Evolutionary conservation across 2,329 filamentous ascomycete genomes (phyloP), one percentile per base, ranked within the genome.

Genomic region (Zymoseptoria pseudotritici): DNA sequence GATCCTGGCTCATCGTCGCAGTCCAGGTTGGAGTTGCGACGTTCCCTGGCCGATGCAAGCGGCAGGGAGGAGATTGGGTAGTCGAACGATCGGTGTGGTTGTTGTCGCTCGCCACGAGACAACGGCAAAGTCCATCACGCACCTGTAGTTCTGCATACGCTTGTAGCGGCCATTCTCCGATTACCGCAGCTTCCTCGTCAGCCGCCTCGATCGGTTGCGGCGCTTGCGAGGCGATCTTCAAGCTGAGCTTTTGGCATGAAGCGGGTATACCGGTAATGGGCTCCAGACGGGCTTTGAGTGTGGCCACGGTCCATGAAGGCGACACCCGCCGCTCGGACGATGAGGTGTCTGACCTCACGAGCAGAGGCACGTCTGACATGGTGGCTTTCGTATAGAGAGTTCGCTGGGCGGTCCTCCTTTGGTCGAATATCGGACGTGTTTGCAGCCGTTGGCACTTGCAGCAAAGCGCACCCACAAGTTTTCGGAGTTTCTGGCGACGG

Each of bases 201-300:
- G 81, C 78, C 52, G 86, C 86, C 69, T 86, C 82, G 68, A 95
- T 79, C 56, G 86, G 75, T 65, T 90, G 80, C 62, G 80, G 80
- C 64, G 86, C 82, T 67, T 85, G 81, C 36, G 82, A 82, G 24
- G 82, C 79, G 17, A 86, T 79, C 72, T 87, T 89, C 71, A 97
- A 80, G 29, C 80, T 86, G 63, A 99, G 82, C 63, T 80, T 84
- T 75, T 97, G 94, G 61, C 82, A 86, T 29, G 82, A 83, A 10
- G 92, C 89, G 17, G 94, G 93, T 46, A 97, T 86, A 63, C 94
- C 94, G 1, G 93, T 97, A 76, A 97, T 87, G 63, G 91, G 88
- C 76, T 97, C 93, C 56, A 99, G 86, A 75, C 94, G 95, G 57
- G 82, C 77, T 78, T 93, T 96, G 69, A 97, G 82, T 69, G 90